These are phyloP conservation scores for Irpex lacteus DNA, from an alignment of 1,284 basidiomycete genomes.

Conservation along the genomic window DNA sequence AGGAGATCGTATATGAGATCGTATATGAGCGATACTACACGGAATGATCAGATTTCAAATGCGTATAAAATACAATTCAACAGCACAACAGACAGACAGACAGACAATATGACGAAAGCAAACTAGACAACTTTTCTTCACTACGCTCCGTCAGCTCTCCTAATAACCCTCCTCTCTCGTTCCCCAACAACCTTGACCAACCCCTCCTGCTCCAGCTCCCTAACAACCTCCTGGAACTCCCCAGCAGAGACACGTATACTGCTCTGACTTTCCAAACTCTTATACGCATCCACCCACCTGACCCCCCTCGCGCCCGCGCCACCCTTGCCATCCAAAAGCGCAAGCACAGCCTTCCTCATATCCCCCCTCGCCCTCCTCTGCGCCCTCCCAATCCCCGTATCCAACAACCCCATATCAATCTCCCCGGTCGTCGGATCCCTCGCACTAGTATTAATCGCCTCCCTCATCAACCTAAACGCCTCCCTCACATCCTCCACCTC, in stretches of 20 bases:
- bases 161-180: constrained; percentile 79
- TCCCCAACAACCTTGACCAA: constrained; percentile 83
- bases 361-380: constrained; percentile 83
- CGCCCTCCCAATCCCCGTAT: constrained; percentile 87
- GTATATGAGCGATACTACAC: too few relatives aligned
- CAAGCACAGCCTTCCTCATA: constrained; percentile 76
- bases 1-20: too few relatives aligned
- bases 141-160: constrained; percentile 38
- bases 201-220: constrained; percentile 79
- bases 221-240: constrained; percentile 84
- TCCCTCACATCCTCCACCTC: constrained; percentile 88
- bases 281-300: constrained; percentile 78
- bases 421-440: constrained; percentile 95
- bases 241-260: constrained; percentile 70
- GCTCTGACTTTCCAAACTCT: constrained; percentile 75
- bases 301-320: constrained; percentile 60
- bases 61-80: constrained; percentile 7
- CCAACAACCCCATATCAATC: constrained; percentile 95
- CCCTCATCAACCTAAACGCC: constrained; percentile 89
- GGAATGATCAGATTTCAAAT: neutral
- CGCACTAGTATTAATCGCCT: constrained; percentile 91
- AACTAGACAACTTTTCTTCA: neutral
- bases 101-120: constrained; percentile 3
- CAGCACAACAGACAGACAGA: neutral
- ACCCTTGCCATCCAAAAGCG: constrained; percentile 63